A percentile compares a stretch with the other conserved stretches of the same genome.
Evolutionary conservation across 257 asterid genomes (phyloP).

Genomic region (Penstemon barbatus): DNA sequence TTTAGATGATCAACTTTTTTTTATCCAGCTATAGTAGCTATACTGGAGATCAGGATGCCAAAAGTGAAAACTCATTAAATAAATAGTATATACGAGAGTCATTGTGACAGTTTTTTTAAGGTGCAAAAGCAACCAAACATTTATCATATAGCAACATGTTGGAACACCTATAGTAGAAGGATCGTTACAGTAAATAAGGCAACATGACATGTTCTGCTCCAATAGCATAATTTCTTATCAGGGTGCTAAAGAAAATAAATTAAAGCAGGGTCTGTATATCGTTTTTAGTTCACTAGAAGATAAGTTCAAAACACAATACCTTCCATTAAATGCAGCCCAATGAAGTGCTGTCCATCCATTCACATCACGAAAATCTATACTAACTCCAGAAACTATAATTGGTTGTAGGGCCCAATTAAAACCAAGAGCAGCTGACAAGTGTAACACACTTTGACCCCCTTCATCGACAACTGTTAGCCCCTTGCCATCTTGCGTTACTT

Average conservation of each 20-base stretch:
- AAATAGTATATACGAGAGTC: not conserved
- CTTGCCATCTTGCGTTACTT: slow-evolving; percentile 58
- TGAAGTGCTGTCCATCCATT: slow-evolving; percentile 99
- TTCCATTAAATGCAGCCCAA: slow-evolving; percentile 88
- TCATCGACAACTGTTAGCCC: slow-evolving; percentile 60
- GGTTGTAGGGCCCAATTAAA: slow-evolving; percentile 87
- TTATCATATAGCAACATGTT: slow-evolving; percentile 10
- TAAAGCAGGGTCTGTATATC: slow-evolving; percentile 12
- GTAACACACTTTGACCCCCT: slow-evolving; percentile 86
- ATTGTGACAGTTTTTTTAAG: not conserved
- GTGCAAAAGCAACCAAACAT: not conserved
- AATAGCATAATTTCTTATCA: slow-evolving; percentile 7
- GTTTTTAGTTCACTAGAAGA: slow-evolving; percentile 9
- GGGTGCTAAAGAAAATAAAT: slow-evolving; percentile 19
- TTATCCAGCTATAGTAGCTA: slow-evolving; percentile 20
- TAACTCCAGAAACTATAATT: slow-evolving; percentile 63
- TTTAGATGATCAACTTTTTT: slow-evolving; percentile 10
- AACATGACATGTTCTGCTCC: slow-evolving; percentile 8
- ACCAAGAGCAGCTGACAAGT: slow-evolving; percentile 96
- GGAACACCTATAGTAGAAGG: slow-evolving; percentile 2
- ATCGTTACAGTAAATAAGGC: slow-evolving; percentile 15
- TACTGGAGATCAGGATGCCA: slow-evolving; percentile 11
- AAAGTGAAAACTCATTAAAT: slow-evolving; percentile 13
- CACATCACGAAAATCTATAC: slow-evolving; percentile 86
- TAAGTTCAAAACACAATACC: slow-evolving; percentile 46